Evolutionary conservation across 148 eudicot genomes (phyloP), one percentile per base, ranked within the genome.

Genomic region (Rhododendron mucronatum): DNA sequence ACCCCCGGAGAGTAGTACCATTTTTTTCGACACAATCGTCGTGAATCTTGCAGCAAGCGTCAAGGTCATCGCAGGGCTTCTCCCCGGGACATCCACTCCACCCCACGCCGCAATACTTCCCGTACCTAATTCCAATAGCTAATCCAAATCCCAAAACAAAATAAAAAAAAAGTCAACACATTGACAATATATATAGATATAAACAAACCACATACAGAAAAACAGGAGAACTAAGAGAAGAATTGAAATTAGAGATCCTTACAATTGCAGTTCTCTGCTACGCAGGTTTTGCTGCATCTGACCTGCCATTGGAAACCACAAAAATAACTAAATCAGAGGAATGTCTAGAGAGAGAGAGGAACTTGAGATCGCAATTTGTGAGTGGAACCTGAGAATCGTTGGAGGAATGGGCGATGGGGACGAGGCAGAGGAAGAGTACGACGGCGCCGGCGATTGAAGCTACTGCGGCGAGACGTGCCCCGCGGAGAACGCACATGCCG

Each of bases 31-130:
- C 98, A 51, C 98, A 96, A 37, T 95, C 94, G 30, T 96, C 99
- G 44, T 96, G 99, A 89, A 92, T 88, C 90, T 94, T 77, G 84
- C 99, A 96, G 87, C 99, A 96, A 86, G 99, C 95, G 81, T 96
- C 99, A 35, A 96, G 91, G 87, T 96, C 98, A 89, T 96, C 99
- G 51, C 99, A 96, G 50, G 99, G 97, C 85, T 93, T 91, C 85
- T 96, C 99, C 7, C 98, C 99, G 0, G 96, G 92, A 81, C 99
- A 96, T 59, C 99, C 99, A 39, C 90, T 92, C 89, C 96, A 93
- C 85, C 99, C 99, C 73, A 96, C 98, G 26, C 99, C 99, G 23
- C 99, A 96, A 78, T 93, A 96, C 82, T 96, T 96, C 28, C 99
- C 99, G 65, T 96, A 96, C 84, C 92, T 92, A 55, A 96, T 95